phyloP scores from a whole-genome alignment of 2,329 filamentous ascomycete genomes.

The Xylogone sp. region DNA sequence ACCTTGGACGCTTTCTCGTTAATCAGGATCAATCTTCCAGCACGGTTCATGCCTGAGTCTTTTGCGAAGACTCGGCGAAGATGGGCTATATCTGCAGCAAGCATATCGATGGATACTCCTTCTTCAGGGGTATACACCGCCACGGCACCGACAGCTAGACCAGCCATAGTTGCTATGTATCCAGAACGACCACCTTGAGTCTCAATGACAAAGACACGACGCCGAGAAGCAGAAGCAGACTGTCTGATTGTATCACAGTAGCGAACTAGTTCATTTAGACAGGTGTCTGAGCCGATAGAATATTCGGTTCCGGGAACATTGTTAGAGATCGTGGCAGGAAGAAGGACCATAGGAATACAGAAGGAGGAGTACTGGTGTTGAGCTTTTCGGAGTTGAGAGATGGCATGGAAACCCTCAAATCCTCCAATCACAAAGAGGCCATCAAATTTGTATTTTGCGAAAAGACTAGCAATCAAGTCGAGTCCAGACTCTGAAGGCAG shows the following conservation, averaged over 20 bases:
- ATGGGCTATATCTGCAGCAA: slow-evolving; percentile 84
- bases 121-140: slow-evolving; percentile 98
- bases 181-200: slow-evolving; percentile 94
- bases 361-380: slow-evolving; percentile 76
- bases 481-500: slow-evolving; percentile 83
- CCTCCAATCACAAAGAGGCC: slow-evolving; percentile 89
- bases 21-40: slow-evolving; percentile 91
- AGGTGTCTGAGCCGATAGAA: slow-evolving; percentile 93
- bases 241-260: slow-evolving; percentile 99
- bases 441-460: slow-evolving; percentile 85
- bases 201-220: slow-evolving; percentile 95
- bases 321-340: slow-evolving; percentile 98
- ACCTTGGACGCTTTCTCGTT: slow-evolving; percentile 91
- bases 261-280: slow-evolving; percentile 87
- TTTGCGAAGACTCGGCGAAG: slow-evolving; percentile 80
- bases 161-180: slow-evolving; percentile 87
- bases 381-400: slow-evolving; percentile 81
- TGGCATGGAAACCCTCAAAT: slow-evolving; percentile 92
- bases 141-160: slow-evolving; percentile 84
- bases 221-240: slow-evolving; percentile 87
- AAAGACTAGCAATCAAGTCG: slow-evolving; percentile 74
- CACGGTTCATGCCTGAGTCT: slow-evolving; percentile 83
- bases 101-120: slow-evolving; percentile 89
- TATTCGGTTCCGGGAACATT: slow-evolving; percentile 98
- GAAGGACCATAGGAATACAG: slow-evolving; percentile 85